A percentile compares a stretch with the other conserved stretches of the same genome.
Conservation (phyloP, 768 basidiomycete species). For the Boletus edulis region DNA sequence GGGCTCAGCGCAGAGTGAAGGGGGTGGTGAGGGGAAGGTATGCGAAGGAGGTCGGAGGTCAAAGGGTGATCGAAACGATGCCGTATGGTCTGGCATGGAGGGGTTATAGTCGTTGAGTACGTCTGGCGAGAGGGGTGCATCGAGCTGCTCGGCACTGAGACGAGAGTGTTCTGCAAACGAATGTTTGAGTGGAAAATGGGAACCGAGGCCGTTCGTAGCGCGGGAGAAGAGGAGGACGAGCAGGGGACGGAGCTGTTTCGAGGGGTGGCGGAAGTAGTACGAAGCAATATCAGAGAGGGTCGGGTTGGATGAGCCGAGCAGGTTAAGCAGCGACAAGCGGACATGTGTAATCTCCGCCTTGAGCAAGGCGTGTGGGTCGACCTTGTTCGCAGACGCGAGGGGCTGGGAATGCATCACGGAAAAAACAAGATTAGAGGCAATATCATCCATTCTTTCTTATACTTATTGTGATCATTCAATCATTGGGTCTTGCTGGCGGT, state of each 20-base stretch:
- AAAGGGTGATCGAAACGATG: constrained; percentile 63
- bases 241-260: constrained; percentile 88
- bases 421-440: too few species aligned
- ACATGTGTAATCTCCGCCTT: constrained; percentile 70
- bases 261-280: constrained; percentile 87
- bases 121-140: constrained; percentile 75
- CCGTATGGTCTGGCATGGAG: constrained; percentile 73
- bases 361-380: constrained; percentile 71
- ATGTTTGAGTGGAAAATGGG: constrained; percentile 54
- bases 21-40: constrained; percentile 27
- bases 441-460: too few species aligned
- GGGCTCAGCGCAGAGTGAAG: constrained; percentile 17
- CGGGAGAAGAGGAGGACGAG: constrained; percentile 87
- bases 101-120: constrained; percentile 95
- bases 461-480: too few species aligned
- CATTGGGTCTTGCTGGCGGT: too few species aligned
- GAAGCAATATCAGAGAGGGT: constrained; percentile 83
- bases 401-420: too few species aligned
- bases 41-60: constrained; percentile 39
- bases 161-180: constrained; percentile 61
- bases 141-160: constrained; percentile 59
- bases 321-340: constrained; percentile 64
- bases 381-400: constrained; percentile 18
- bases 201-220: constrained; percentile 89
- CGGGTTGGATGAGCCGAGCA: constrained; percentile 89